Evolutionary conservation across 2,329 filamentous ascomycete species (phyloP).

Genomic region (Verticillium zaregamsianum): DNA sequence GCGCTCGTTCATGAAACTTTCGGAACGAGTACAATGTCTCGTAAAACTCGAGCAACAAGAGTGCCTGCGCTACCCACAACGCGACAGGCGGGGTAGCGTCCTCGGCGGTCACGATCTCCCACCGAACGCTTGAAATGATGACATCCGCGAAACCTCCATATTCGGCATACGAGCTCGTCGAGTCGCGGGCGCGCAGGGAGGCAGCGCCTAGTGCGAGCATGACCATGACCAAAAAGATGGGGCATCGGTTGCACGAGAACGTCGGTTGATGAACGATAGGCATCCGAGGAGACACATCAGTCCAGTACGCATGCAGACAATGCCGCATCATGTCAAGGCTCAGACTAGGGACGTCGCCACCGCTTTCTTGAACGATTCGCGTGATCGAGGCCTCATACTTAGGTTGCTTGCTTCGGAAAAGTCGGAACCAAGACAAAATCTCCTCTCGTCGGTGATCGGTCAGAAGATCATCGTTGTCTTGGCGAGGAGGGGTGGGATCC

Average conservation of each 20-base stretch:
- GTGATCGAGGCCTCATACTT: constrained; percentile 25
- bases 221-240: constrained; percentile 70
- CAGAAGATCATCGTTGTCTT: constrained; percentile 38
- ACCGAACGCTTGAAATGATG: constrained; percentile 69
- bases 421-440: constrained; percentile 36
- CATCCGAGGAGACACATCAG: constrained; percentile 77
- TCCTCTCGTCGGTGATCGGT: constrained; percentile 41
- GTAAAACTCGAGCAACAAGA: constrained; percentile 80
- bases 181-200: constrained; percentile 65
- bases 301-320: constrained; percentile 85
- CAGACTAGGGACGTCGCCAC: constrained; percentile 45
- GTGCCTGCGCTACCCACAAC: constrained; percentile 82
- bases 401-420: constrained; percentile 39
- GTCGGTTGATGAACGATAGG: constrained; percentile 87
- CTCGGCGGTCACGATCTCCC: constrained; percentile 77
- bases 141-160: constrained; percentile 49
- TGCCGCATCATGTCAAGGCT: constrained; percentile 79
- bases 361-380: constrained; percentile 32
- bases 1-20: constrained; percentile 77
- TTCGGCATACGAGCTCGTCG: constrained; percentile 42
- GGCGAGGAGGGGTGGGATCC: constrained; percentile 36
- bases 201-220: constrained; percentile 83
- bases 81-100: constrained; percentile 81
- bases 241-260: constrained; percentile 75
- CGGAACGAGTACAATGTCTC: constrained; percentile 90